Conservation (phyloP, 1,284 basidiomycete species). For the Malassezia restricta region DNA sequence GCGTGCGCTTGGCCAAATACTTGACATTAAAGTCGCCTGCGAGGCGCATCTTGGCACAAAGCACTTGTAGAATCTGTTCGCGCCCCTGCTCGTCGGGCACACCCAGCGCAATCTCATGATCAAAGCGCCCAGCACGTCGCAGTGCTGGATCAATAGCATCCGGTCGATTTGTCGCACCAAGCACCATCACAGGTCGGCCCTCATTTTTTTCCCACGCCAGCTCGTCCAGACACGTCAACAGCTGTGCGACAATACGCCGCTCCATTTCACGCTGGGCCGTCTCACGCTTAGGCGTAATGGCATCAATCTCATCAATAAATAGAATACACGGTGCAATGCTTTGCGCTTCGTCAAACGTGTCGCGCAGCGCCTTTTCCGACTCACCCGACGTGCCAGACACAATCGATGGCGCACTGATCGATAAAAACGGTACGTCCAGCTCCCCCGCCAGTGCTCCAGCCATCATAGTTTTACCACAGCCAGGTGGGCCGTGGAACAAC, state of each 20-base stretch:
- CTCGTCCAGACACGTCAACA: constrained; percentile 93
- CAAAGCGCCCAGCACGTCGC: constrained; percentile 82
- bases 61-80: constrained; percentile 55
- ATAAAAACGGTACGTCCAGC: constrained; percentile 75
- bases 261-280: constrained; percentile 90
- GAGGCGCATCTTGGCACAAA: constrained; percentile 27
- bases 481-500: constrained; percentile 83
- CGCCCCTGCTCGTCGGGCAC: constrained; percentile 68
- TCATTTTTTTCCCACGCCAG: constrained; percentile 69
- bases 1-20: constrained; percentile 76
- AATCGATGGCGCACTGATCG: constrained; percentile 80
- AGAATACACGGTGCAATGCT: constrained; percentile 41
- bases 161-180: constrained; percentile 89
- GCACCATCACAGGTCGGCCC: constrained; percentile 66
- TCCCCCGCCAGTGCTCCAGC: constrained; percentile 62
- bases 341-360: constrained; percentile 65
- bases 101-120: constrained; percentile 93
- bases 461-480: constrained; percentile 68
- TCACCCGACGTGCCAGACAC: constrained; percentile 97
- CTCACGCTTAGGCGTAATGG: constrained; percentile 92
- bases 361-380: constrained; percentile 84
- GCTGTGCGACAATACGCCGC: constrained; percentile 86
- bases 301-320: constrained; percentile 76
- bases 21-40: constrained; percentile 72
- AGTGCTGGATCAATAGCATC: constrained; percentile 87